These are phyloP conservation scores for Phaeoacremonium minimum DNA, from an alignment of 2,329 filamentous ascomycete genomes.

Conservation along the genomic window DNA sequence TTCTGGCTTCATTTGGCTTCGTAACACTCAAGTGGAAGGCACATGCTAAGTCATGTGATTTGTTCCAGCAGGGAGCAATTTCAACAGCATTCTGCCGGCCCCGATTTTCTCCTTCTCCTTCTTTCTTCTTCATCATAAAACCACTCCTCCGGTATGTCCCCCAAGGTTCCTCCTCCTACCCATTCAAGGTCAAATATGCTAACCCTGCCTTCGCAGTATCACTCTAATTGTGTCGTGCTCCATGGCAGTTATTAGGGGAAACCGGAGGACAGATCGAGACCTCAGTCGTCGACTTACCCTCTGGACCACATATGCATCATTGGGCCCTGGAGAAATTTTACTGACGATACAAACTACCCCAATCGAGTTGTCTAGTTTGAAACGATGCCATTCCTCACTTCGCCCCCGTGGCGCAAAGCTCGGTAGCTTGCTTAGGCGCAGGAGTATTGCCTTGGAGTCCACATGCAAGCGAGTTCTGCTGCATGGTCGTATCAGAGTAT, in stretches of 20 bases:
- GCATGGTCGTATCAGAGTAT: too few relatives aligned
- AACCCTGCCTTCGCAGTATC: too few relatives aligned
- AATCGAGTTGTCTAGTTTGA: not conserved
- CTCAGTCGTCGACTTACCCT: conserved; percentile 43
- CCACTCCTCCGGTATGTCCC: too few relatives aligned
- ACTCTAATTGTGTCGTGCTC: too few relatives aligned
- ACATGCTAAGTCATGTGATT: too few relatives aligned
- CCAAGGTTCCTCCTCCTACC: too few relatives aligned
- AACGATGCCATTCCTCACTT: not conserved
- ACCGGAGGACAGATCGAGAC: conserved; percentile 64
- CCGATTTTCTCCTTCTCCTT: conserved; percentile 12
- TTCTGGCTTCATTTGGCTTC: not conserved
- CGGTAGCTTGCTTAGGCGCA: not conserved
- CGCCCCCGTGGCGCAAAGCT: not conserved
- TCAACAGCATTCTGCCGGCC: too few relatives aligned
- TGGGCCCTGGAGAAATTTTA: conserved; percentile 30
- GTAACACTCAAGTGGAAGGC: too few relatives aligned
- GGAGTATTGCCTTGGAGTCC: not conserved
- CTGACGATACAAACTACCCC: conserved; percentile 20
- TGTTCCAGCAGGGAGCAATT: too few relatives aligned
- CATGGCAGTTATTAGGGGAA: conserved; percentile 56
- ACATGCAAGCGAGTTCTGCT: not conserved
- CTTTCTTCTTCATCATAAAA: conserved; percentile 29
- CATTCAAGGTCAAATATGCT: too few relatives aligned
- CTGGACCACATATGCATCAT: conserved; percentile 30